Evolutionary conservation across 2,329 filamentous ascomycete species (phyloP).

Genomic region (Pyricularia grisea): DNA sequence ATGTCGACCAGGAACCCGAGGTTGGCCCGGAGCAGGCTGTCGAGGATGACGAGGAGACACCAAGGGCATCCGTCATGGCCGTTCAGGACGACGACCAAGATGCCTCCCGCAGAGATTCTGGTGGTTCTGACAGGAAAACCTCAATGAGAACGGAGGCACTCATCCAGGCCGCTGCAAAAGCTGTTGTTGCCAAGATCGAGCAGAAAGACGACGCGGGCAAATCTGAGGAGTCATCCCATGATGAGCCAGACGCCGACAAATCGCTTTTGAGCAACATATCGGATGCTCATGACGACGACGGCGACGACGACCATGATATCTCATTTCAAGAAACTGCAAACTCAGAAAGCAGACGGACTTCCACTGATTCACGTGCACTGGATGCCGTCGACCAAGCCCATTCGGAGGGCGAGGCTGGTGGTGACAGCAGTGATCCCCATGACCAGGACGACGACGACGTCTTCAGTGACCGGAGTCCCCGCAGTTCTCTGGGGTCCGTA

Average conservation of each 20-base stretch:
- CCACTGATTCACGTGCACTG: slow-evolving; percentile 12
- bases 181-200: slow-evolving; percentile 38
- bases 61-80: not conserved
- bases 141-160: slow-evolving; percentile 39
- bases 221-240: not conserved
- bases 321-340: slow-evolving; percentile 5
- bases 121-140: slow-evolving; percentile 22
- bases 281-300: not conserved
- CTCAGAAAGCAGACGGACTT: slow-evolving; percentile 11
- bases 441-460: slow-evolving; percentile 49
- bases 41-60: slow-evolving; percentile 6
- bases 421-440: slow-evolving; percentile 40
- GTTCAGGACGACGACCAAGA: slow-evolving; percentile 8
- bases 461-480: slow-evolving; percentile 48
- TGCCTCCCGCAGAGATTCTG: slow-evolving; percentile 10
- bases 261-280: slow-evolving; percentile 5
- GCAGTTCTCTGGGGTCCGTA: slow-evolving; percentile 47
- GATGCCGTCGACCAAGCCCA: slow-evolving; percentile 12
- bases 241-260: slow-evolving; percentile 5
- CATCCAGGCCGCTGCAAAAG: slow-evolving; percentile 42
- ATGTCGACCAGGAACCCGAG: not conserved
- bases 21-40: not conserved
- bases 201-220: slow-evolving; percentile 18
- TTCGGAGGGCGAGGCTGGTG: slow-evolving; percentile 22
- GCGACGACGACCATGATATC: slow-evolving; percentile 2